These are phyloP conservation scores for Penicillium expansum DNA, from an alignment of 2,329 filamentous ascomycete genomes.

Conservation along the genomic window DNA sequence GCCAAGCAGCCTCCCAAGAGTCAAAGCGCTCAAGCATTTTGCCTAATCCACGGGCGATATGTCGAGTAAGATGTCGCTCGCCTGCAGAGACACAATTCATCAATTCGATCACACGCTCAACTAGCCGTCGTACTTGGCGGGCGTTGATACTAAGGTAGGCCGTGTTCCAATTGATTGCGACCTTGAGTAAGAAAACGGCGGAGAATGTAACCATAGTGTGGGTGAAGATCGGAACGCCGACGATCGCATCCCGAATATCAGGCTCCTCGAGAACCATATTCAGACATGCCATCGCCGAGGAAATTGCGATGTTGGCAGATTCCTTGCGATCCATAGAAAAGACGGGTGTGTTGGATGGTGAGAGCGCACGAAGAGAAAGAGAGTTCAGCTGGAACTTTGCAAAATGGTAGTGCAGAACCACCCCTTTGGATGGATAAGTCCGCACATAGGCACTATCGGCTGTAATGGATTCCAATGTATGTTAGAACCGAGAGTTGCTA, in stretches of 20 bases:
- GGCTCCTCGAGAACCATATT: slow-evolving; percentile 49
- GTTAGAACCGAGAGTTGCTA: slow-evolving; percentile 3
- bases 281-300: slow-evolving; percentile 48
- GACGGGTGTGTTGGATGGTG: slow-evolving; percentile 42
- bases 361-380: slow-evolving; percentile 41
- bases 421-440: slow-evolving; percentile 51
- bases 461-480: slow-evolving; percentile 13
- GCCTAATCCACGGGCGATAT: slow-evolving; percentile 42
- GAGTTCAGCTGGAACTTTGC: slow-evolving; percentile 54
- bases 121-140: slow-evolving; percentile 38
- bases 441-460: slow-evolving; percentile 48
- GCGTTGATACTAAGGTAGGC: slow-evolving; percentile 42
- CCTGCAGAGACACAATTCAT: slow-evolving; percentile 42
- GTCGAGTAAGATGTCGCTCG: slow-evolving; percentile 42
- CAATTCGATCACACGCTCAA: slow-evolving; percentile 42
- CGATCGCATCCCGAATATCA: slow-evolving; percentile 49
- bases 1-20: slow-evolving; percentile 39
- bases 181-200: slow-evolving; percentile 46
- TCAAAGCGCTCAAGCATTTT: slow-evolving; percentile 45
- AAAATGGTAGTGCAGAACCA: slow-evolving; percentile 54
- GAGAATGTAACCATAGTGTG: slow-evolving; percentile 49
- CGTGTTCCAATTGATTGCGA: slow-evolving; percentile 45
- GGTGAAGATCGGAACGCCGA: slow-evolving; percentile 49
- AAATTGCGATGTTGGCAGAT: slow-evolving; percentile 48
- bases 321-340: slow-evolving; percentile 47